Evolutionary conservation across 73 alveolate genomes (phyloP).

Genomic region (Durusdinium trenchii): DNA sequence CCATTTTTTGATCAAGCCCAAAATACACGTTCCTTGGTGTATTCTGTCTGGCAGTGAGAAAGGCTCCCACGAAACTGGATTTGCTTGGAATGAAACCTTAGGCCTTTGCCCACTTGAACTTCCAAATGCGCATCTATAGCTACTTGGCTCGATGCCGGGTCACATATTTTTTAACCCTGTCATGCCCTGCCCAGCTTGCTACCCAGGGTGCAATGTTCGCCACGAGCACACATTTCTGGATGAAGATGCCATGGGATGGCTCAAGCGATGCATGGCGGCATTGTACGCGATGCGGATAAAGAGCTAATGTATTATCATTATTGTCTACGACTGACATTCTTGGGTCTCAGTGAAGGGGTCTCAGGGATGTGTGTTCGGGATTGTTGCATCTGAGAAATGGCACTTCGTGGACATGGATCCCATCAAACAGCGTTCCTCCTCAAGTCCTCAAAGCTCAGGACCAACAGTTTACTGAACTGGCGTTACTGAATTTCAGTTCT

Average conservation of each 20-base stretch:
- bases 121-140: neutral
- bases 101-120: slow-evolving; percentile 14
- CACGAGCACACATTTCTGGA: slow-evolving; percentile 15
- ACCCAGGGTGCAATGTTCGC: neutral
- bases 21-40: slow-evolving; percentile 1
- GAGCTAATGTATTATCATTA: neutral
- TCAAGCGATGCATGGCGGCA: neutral
- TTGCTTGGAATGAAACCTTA: neutral
- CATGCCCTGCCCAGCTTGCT: neutral
- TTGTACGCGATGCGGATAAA: neutral
- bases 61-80: neutral
- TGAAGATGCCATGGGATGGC: slow-evolving; percentile 29
- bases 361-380: neutral
- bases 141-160: neutral
- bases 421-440: neutral
- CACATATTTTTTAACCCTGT: neutral
- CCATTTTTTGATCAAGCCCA: neutral
- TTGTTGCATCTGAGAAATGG: neutral
- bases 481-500: neutral
- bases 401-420: neutral
- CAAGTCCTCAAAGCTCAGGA: neutral
- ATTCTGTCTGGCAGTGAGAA: neutral
- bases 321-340: too few relatives aligned
- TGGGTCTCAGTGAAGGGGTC: neutral
- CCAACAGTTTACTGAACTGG: neutral